Evolutionary conservation across 495 filamentous ascomycete species (phyloP), one percentile per base, ranked within the genome.

Genomic region (Xylaria palmicola): DNA sequence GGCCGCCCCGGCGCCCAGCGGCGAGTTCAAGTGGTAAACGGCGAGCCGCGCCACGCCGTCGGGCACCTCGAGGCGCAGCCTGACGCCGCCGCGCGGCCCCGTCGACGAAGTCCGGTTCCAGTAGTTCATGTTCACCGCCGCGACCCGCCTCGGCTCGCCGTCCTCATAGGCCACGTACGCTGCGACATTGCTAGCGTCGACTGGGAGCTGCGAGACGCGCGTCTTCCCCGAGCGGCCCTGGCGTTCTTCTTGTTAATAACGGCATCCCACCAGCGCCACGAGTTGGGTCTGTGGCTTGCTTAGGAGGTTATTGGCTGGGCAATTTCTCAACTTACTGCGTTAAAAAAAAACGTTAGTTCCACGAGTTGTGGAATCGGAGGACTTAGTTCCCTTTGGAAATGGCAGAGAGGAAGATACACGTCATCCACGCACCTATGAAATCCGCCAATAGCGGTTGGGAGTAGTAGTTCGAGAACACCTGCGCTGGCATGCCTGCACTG

Each of bases 391-490:
- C n/a, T n/a, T n/a, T n/a, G n/a, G n/a, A n/a, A n/a, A n/a, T n/a
- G n/a, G n/a, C n/a, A n/a, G n/a, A n/a, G n/a, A n/a, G n/a, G n/a
- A n/a, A n/a, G n/a, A n/a, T n/a, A n/a, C n/a, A n/a, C n/a, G n/a
- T n/a, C n/a, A n/a, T n/a, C n/a, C n/a, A 60, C 49, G 17, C 17
- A 54, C 59, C 59, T 57, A 72, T 65, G 53, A 72, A 72, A 52
- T 72, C 69, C 15, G 69, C 62, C 5, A 70, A 51, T 49, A 72
- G 62, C 4, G 67, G 67, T 44, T 72, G 69, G n/a, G 69, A 68
- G 56, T 70, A 72, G 49, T 62, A 72, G 53, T 72, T 72, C 1
- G 65, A 45, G 52, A 72, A 72, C 0, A 72, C 69, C 12, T 72
- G 69, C 0, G 69, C 60, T 12, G 53, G 49, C 39, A 57, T 15